Evolutionary conservation across 2,329 filamentous ascomycete species (phyloP), one percentile per base, ranked within the genome.

Genomic region (Aspergillus arachidicola): DNA sequence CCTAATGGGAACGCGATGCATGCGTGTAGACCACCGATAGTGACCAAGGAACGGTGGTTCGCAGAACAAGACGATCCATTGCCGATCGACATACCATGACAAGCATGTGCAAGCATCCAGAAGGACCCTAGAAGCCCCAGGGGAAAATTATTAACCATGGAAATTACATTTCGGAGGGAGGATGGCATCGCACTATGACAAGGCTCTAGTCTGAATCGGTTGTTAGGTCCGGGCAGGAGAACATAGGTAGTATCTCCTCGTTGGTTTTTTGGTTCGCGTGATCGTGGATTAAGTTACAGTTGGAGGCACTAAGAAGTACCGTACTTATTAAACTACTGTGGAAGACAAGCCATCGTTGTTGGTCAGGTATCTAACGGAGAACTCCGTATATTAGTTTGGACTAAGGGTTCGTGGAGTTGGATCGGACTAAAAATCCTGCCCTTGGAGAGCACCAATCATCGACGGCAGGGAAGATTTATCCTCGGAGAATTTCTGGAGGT

Each of bases 1-100:
- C 48, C 19, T 51, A 34, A 51, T 51, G n/a, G 48, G 48, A n/a
- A 51, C 11, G 26, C 28, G 28, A 32, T 32, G 38, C 38, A 41
- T 41, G 38, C 6, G 45, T 16, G 12, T 12, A 28, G 7, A 48
- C 45, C 45, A 48, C 23, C 12, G 28, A 30, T n/a, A 9, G 19
- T 11, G 48, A 30, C 14, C 46, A 16, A 50, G 48, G 48, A 51
- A 51, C 28, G 48, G 28, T 34, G 48, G 48, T 51, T 51, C 48
- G 48, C 9, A 51, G 14, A 19, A 28, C 45, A 11, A 51, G 48
- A 34, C 48, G 48, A 51, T 51, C 48, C 48, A 26, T 51, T 32
- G 48, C 19, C 48, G 48, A 51, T 51, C 48, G 16, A 51, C 48
- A 51, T 51, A n/a, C 48, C 16, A 51, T 51, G 48, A 32, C 48